Evolutionary conservation across 192 early-diverging fungal species (phyloP), one percentile per base, ranked within the genome.

Genomic region (Coemansia sp.): DNA sequence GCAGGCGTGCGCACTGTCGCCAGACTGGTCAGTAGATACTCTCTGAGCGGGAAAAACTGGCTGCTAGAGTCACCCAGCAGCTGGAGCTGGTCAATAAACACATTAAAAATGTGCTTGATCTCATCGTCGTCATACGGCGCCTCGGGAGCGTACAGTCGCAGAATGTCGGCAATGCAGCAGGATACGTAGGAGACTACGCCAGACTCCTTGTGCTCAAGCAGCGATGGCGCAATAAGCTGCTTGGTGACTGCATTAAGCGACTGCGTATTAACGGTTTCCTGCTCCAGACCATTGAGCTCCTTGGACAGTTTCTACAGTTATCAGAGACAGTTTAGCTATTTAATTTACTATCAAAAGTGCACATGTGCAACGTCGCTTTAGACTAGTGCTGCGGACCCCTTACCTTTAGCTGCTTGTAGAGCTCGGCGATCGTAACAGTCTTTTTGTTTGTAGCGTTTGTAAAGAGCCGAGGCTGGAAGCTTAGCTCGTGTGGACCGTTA

Each of bases 81-180:
- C 55, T 81, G 73, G 24, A 99, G 76, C 65, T 95, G 93, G 44
- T 67, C 70, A 15, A 88, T 80, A 72, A 97, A 95, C 27, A 93
- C 82, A 42, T 81, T 74, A 77, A 99, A 99, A 23, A 96, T 85
- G 3, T 62, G 61, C 45, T 73, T 79, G 52, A 98, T 81, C 55
- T 95, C 85, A 5, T 67, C 67, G 47, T 88, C 84, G 42, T 57
- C 83, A 72, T 96, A 97, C 10, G 96, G 96, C 5, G 92, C 89
- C 53, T 96, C 92, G 10, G 95, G 95, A 13, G 96, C 96, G 69
- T 89, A 94, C 10, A 99, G 77, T 18, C 94, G 83, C 34, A 99
- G 82, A 0, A 97, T 77, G 60, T 99, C 96, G 1, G 93, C 91
- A 37, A 96, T 78, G 69, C 94, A 97, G 69, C 91, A 93, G 4